Evolutionary conservation across 2,329 filamentous ascomycete species (phyloP).

Genomic region (Ophiostoma piceae): DNA sequence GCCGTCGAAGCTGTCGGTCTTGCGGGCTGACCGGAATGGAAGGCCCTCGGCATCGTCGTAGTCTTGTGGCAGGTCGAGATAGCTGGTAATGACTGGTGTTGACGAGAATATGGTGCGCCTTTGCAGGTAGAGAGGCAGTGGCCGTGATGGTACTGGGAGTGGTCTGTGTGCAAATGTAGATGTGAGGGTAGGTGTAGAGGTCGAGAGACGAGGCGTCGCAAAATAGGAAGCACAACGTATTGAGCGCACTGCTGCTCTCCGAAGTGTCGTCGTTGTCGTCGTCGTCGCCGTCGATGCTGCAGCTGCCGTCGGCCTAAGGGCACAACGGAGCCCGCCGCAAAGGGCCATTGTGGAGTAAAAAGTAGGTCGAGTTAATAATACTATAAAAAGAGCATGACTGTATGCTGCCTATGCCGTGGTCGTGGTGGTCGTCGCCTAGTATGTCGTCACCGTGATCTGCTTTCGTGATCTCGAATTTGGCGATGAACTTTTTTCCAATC

Average conservation of each 20-base stretch:
- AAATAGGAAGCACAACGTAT: neutral
- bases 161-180: neutral
- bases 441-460: neutral
- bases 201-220: neutral
- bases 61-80: conserved; percentile 52
- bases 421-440: neutral
- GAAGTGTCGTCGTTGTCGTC: neutral
- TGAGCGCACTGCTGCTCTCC: neutral
- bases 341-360: neutral
- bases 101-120: conserved; percentile 31
- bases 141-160: neutral
- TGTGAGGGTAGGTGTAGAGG: neutral
- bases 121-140: neutral
- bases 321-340: conserved; percentile 18
- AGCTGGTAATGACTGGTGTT: conserved; percentile 44
- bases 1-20: conserved; percentile 1
- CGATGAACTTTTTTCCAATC: conserved; percentile 5
- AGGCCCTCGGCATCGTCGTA: conserved; percentile 55
- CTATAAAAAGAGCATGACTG: neutral
- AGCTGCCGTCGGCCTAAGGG: conserved; percentile 10
- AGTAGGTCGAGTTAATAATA: neutral
- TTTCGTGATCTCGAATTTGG: neutral
- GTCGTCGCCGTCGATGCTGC: conserved; percentile 6
- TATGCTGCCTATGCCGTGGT: neutral
- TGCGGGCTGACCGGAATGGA: conserved; percentile 41